phyloP scores from a whole-genome alignment of 371 early-diverging fungal species.

The Mortierella sp. region DNA sequence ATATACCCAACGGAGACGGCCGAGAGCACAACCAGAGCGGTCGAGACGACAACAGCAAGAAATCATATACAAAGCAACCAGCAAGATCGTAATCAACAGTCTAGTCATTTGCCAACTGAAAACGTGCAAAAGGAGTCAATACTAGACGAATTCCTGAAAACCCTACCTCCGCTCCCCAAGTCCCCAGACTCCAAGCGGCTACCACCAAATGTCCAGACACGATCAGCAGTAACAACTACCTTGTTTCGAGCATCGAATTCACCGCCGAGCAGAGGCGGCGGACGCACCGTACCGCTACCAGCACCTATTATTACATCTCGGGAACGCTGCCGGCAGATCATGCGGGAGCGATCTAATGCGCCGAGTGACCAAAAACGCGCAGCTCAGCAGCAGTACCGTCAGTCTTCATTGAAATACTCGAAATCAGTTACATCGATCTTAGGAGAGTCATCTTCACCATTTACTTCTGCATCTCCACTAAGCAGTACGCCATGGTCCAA shows the following conservation, averaged over 20 bases:
- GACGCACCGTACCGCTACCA: slow-evolving; percentile 8
- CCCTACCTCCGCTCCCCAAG: slow-evolving; percentile 11
- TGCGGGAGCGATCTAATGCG: not conserved
- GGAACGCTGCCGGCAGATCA: slow-evolving; percentile 16
- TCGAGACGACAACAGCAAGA: not conserved
- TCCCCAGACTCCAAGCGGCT: slow-evolving; percentile 1
- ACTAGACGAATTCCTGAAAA: slow-evolving; percentile 23
- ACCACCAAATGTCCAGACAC: not conserved
- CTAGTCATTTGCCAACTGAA: not conserved
- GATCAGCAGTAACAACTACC: not conserved
- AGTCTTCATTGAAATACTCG: not conserved
- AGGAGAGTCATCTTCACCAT: not conserved
- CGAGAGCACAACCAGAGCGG: not conserved
- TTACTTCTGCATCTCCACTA: not conserved
- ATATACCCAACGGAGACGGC: slow-evolving; percentile 2
- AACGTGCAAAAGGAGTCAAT: slow-evolving; percentile 3
- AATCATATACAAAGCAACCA: not conserved
- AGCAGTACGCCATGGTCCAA: slow-evolving; percentile 1
- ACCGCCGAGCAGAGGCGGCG: not conserved
- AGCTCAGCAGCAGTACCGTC: not conserved
- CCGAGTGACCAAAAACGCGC: not conserved
- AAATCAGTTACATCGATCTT: not conserved
- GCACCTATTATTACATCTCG: slow-evolving; percentile 32
- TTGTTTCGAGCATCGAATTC: not conserved
- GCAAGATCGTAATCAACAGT: not conserved